Evolutionary conservation across 2,329 filamentous ascomycete species (phyloP), one percentile per base, ranked within the genome.

Genomic region (Alternaria sp.): DNA sequence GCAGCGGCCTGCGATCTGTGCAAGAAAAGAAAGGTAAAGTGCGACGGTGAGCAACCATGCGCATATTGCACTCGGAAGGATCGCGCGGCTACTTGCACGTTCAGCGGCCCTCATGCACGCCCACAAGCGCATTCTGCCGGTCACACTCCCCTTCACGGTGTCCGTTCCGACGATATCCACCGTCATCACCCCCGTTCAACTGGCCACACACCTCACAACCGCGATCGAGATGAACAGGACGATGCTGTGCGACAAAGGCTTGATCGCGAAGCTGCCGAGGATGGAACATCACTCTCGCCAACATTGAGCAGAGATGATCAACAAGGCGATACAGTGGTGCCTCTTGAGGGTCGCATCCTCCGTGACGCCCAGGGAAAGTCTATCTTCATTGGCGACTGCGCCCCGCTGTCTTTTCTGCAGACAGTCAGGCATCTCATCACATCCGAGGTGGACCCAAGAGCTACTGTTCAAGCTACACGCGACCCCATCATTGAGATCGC

Each of bases 381-480:
- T 53, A 85, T 86, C 69, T 86, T 85, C 66, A 83, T 86, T 26
- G 85, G 85, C 13, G 85, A 86, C 62, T 86, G 83, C 40, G 84
- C 84, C 32, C 85, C 84, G 51, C 73, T 86, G 50, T 85, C 84
- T 0, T 86, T 86, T 57, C 67, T 86, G 36, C 84, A 86, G 67
- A 85, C 83, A 57, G 83, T 86, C 13, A 82, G 84, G 32, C 81
- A 85, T 47, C 78, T 86, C 6, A 81, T 85, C 8, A 81, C 82
- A 4, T 79, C 80, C 11, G 71, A 74, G 45, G 72, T 72, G 9
- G 73, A 73, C 30, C 61, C 72, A 10, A 69, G 72, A 15, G 69
- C 71, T 19, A 57, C 72, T 5, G 61, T 71, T 1, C 72, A 73
- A 44, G 67, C 72, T 46, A 62, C 71, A 13, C 71, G 74, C 30